Conservation (phyloP, 257 asterid species). For the Gentiana dahurica region DNA sequence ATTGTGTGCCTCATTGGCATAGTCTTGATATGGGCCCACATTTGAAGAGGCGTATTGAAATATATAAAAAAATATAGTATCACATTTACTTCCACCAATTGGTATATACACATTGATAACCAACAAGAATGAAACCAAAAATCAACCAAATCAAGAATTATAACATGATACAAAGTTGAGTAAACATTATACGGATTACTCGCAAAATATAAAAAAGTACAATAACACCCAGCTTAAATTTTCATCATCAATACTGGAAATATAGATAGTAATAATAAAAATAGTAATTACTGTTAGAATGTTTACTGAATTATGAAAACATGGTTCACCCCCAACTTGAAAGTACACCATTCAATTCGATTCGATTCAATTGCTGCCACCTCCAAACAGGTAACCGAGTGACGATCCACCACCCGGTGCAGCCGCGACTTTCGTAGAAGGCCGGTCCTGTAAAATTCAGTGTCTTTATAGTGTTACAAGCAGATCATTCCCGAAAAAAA, state of each 20-base stretch:
- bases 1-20: no score
- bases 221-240: neutral
- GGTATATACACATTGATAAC: no score
- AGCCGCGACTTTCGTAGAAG: slow-evolving; percentile 76
- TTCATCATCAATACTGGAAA: neutral
- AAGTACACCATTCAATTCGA: neutral
- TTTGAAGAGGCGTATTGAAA: no score
- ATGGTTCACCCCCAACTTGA: neutral
- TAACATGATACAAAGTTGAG: neutral
- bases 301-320: slow-evolving; percentile 4
- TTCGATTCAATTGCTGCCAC: slow-evolving; percentile 29
- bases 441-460: slow-evolving; percentile 8
- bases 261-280: neutral
- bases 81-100: no score
- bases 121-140: no score
- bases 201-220: neutral
- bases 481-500: no score
- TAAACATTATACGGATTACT: neutral
- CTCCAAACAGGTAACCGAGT: slow-evolving; percentile 59
- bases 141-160: neutral
- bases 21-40: no score
- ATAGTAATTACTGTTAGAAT: slow-evolving; percentile 7
- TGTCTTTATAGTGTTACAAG: no score
- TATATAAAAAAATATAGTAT: no score
- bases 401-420: slow-evolving; percentile 86